Evolutionary conservation across 352 stramenopile genomes (phyloP).

Genomic region (Globisporangium nagaii): DNA sequence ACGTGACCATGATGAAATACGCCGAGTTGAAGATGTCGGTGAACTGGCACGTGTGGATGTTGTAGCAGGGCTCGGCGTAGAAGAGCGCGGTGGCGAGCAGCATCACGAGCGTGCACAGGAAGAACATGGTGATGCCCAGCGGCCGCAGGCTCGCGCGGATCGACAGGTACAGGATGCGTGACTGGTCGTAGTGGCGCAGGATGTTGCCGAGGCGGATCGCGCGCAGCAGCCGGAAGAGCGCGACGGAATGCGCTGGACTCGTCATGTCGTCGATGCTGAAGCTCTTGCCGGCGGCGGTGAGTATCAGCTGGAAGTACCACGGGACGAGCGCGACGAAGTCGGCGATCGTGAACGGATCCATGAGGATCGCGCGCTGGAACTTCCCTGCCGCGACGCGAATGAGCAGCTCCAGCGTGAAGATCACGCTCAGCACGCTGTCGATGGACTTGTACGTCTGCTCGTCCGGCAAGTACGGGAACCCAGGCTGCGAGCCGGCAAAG

Average conservation of each 20-base stretch:
- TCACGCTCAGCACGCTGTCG: conserved; percentile 33
- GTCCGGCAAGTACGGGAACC: conserved; percentile 45
- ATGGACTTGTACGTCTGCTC: conserved; percentile 25
- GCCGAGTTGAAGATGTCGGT: conserved; percentile 81
- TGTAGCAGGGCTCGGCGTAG: conserved; percentile 74
- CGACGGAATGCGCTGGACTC: conserved; percentile 20
- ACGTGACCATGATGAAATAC: conserved; percentile 86
- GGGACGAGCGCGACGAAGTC: conserved; percentile 52
- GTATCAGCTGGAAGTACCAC: conserved; percentile 41
- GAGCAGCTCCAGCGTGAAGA: conserved; percentile 58
- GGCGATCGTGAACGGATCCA: conserved; percentile 39
- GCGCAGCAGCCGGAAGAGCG: conserved; percentile 45
- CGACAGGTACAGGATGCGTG: conserved; percentile 50
- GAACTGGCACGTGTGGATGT: conserved; percentile 69
- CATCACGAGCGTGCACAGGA: conserved; percentile 74
- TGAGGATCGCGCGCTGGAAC: conserved; percentile 23
- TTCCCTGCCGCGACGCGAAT: conserved; percentile 21
- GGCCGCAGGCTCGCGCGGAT: conserved; percentile 53
- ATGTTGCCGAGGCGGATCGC: conserved; percentile 45
- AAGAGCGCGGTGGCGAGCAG: conserved; percentile 67
- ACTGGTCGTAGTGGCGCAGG: conserved; percentile 49
- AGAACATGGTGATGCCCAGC: conserved; percentile 64
- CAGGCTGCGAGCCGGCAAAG: conserved; percentile 39
- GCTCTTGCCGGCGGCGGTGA: neutral
- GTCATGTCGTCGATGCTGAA: conserved; percentile 19